phyloP scores from a whole-genome alignment of 2,329 filamentous ascomycete genomes.

The Gnomoniopsis sp. region DNA sequence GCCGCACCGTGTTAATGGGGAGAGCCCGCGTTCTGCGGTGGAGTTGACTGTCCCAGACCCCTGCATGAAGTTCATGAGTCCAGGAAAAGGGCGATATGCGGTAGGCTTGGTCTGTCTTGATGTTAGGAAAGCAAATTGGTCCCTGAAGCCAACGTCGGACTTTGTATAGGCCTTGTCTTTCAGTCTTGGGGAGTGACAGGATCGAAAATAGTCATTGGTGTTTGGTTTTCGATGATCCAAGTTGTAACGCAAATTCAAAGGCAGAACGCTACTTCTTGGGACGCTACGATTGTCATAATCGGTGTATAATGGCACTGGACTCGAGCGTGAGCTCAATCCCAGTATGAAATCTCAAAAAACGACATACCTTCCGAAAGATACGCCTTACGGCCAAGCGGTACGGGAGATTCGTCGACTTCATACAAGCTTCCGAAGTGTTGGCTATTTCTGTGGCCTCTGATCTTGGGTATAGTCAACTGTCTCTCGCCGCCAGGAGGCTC shows the following conservation, averaged over 20 bases:
- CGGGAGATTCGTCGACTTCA: conserved; percentile 1
- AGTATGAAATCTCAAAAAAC: background rate
- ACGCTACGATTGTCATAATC: background rate
- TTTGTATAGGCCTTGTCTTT: conserved; percentile 2
- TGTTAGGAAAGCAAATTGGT: conserved; percentile 6
- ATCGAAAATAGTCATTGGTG: background rate
- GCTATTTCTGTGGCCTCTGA: conserved; percentile 22
- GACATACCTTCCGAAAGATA: conserved; percentile 5
- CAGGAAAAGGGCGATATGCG: conserved; percentile 10
- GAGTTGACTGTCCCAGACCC: background rate
- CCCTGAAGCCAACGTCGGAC: conserved; percentile 10
- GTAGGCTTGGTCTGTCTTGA: background rate
- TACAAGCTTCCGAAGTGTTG: background rate
- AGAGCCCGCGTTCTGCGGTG: background rate
- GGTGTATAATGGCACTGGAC: background rate
- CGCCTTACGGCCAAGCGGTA: conserved; percentile 6
- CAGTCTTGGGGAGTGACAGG: background rate
- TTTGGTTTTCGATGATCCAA: background rate
- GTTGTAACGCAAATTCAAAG: conserved; percentile 1
- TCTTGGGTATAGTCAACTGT: conserved; percentile 34
- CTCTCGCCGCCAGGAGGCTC: conserved; percentile 22
- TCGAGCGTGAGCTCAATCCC: background rate
- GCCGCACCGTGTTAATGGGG: background rate
- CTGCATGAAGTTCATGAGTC: conserved; percentile 11
- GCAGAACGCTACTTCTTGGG: background rate